Evolutionary conservation across 345 rosid species (phyloP).

Genomic region (Lumnitzera littorea): DNA sequence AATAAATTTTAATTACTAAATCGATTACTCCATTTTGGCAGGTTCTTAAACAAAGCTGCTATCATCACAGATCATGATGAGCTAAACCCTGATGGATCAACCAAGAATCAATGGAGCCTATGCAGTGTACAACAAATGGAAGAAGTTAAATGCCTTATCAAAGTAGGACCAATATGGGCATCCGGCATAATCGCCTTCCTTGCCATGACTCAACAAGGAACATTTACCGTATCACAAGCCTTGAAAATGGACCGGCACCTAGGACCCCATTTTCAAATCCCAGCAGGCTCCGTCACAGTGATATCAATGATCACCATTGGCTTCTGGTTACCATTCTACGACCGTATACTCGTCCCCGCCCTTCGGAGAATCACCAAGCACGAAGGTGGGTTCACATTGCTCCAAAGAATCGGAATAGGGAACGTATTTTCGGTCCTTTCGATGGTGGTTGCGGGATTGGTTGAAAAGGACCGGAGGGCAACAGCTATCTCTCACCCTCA

Average conservation of each 20-base stretch:
- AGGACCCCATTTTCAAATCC: constrained; percentile 49
- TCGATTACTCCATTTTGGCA: constrained; percentile 5
- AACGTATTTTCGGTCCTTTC: constrained; percentile 32
- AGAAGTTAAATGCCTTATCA: constrained; percentile 55
- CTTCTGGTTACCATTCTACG: constrained; percentile 62
- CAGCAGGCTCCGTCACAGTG: constrained; percentile 33
- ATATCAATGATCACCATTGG: constrained; percentile 42
- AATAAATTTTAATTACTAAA: not conserved
- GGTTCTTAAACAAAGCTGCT: constrained; percentile 67
- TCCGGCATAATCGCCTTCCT: constrained; percentile 35
- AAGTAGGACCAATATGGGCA: constrained; percentile 49
- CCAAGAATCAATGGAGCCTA: constrained; percentile 34
- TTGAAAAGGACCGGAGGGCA: constrained; percentile 41
- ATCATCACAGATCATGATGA: constrained; percentile 34
- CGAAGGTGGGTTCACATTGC: constrained; percentile 48
- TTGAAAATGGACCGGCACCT: constrained; percentile 49
- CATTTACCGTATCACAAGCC: constrained; percentile 47
- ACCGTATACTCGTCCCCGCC: constrained; percentile 36
- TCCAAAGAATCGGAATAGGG: constrained; percentile 56
- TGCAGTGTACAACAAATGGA: constrained; percentile 65
- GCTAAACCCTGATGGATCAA: constrained; percentile 32
- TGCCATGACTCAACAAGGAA: constrained; percentile 34
- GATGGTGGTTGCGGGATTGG: constrained; percentile 38
- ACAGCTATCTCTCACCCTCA: constrained; percentile 13
- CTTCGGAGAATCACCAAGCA: constrained; percentile 29